These are phyloP conservation scores for Acrodontium crateriforme DNA, from an alignment of 2,329 filamentous ascomycete genomes.

Conservation along the genomic window DNA sequence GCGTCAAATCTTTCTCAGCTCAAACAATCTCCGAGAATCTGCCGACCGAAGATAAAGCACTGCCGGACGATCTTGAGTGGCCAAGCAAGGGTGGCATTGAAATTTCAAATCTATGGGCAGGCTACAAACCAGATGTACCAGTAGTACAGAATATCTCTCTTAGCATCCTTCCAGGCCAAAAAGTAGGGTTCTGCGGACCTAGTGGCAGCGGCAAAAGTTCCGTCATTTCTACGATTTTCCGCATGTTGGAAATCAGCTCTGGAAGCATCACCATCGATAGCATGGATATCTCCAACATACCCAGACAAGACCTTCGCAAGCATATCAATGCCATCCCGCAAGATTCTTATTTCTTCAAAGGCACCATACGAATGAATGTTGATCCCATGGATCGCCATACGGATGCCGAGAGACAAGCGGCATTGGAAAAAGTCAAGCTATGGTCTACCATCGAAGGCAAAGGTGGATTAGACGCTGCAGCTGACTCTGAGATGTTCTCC, in stretches of 20 bases:
- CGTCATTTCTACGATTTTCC: conserved; percentile 27
- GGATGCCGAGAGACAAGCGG: conserved; percentile 7
- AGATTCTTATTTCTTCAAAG: conserved; percentile 33
- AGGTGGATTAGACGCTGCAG: conserved; percentile 27
- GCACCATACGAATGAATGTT: conserved; percentile 19
- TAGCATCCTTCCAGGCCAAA: conserved; percentile 18
- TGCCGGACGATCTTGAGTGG: conserved; percentile 1
- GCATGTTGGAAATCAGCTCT: conserved; percentile 26
- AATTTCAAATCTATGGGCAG: conserved; percentile 1
- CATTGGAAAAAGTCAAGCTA: conserved; percentile 10
- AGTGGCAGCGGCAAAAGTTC: conserved; percentile 30
- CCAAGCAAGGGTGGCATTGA: conserved; percentile 1
- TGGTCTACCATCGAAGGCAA: conserved; percentile 11
- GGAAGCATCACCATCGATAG: conserved; percentile 33
- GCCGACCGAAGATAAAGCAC: not conserved
- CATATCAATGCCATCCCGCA: conserved; percentile 41
- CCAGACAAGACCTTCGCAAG: conserved; percentile 31
- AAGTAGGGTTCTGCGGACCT: conserved; percentile 22
- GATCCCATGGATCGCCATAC: conserved; percentile 4
- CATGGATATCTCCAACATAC: conserved; percentile 19
- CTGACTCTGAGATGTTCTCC: conserved; percentile 1
- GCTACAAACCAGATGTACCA: not conserved
- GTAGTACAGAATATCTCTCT: conserved; percentile 17
- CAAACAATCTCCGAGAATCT: conserved; percentile 1
- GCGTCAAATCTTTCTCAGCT: not conserved